These are phyloP conservation scores for Thielaviopsis populi DNA, from an alignment of 2,329 filamentous ascomycete genomes.

Conservation along the genomic window DNA sequence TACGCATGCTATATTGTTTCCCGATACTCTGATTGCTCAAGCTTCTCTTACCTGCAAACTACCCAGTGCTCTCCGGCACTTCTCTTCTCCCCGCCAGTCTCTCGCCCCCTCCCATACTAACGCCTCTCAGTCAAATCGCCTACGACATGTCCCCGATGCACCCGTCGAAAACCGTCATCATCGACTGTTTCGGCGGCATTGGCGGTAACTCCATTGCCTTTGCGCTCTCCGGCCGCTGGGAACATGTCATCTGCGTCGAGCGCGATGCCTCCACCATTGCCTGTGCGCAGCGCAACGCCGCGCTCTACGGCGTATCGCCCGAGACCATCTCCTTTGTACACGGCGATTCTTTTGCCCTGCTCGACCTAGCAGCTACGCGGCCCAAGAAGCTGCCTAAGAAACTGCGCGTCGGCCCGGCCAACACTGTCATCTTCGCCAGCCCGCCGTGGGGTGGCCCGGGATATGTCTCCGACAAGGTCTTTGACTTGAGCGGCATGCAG, in stretches of 20 bases:
- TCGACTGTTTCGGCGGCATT: slow-evolving; percentile 83
- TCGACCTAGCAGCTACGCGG: slow-evolving; percentile 17
- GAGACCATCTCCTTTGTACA: slow-evolving; percentile 67
- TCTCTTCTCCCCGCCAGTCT: background rate
- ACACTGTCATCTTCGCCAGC: slow-evolving; percentile 39
- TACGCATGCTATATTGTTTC: slow-evolving; percentile 28
- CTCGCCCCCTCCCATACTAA: slow-evolving; percentile 12
- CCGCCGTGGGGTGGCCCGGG: slow-evolving; percentile 46
- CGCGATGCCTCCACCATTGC: slow-evolving; percentile 63
- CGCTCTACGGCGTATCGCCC: slow-evolving; percentile 62
- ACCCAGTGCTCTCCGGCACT: background rate
- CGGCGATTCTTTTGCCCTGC: slow-evolving; percentile 60
- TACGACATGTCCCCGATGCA: slow-evolving; percentile 47
- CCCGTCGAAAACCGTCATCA: slow-evolving; percentile 46
- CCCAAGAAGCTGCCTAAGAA: slow-evolving; percentile 27
- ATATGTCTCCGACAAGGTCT: slow-evolving; percentile 49
- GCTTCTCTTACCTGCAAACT: too few species aligned
- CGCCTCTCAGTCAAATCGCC: slow-evolving; percentile 50
- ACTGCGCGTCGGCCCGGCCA: slow-evolving; percentile 28
- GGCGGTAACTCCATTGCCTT: slow-evolving; percentile 96
- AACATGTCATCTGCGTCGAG: slow-evolving; percentile 76
- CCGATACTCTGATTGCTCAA: too few species aligned
- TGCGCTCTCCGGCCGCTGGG: slow-evolving; percentile 64
- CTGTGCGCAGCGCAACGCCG: slow-evolving; percentile 85
- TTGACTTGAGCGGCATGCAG: slow-evolving; percentile 73